A percentile compares a stretch with the other conserved stretches of the same genome.
These are phyloP conservation scores for Penicillium manginii DNA, from an alignment of 495 filamentous ascomycete genomes.

Conservation along the genomic window DNA sequence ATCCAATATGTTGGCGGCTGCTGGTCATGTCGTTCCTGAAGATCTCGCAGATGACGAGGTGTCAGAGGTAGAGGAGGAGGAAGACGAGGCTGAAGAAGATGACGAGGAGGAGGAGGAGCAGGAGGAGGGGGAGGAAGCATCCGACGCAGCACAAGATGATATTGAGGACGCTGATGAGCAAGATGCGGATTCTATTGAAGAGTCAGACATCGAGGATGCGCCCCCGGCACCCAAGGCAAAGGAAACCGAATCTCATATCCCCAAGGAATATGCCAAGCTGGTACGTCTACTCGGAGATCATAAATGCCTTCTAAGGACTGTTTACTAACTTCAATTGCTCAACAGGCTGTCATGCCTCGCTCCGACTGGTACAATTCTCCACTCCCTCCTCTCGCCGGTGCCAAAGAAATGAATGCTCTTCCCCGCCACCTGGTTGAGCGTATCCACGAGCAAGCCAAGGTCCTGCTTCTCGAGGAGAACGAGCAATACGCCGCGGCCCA, in stretches of 20 bases:
- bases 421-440: constrained; percentile 66
- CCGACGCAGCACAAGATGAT: constrained; percentile 47
- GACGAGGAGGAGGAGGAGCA: constrained; percentile 32
- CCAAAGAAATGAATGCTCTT: constrained; percentile 51
- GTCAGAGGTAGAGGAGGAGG: constrained; percentile 43
- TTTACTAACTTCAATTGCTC: constrained; percentile 23
- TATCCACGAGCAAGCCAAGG: constrained; percentile 73
- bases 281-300: constrained; percentile 28
- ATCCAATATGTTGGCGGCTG: constrained; percentile 46
- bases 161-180: constrained; percentile 32
- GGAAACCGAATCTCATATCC: constrained; percentile 26
- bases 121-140: constrained; percentile 28
- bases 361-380: constrained; percentile 82
- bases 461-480: constrained; percentile 75
- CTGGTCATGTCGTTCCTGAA: constrained; percentile 47
- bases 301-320: not conserved
- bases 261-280: constrained; percentile 49
- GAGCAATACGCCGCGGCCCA: constrained; percentile 59
- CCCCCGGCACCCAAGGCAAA: constrained; percentile 16
- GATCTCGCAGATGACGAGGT: constrained; percentile 50
- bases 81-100: constrained; percentile 32
- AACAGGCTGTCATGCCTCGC: constrained; percentile 71
- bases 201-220: constrained; percentile 29
- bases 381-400: constrained; percentile 58
- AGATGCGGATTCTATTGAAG: constrained; percentile 26